Conservation (phyloP, 202 grass and related monocot species). For the Schoenoplectus triqueter region DNA sequence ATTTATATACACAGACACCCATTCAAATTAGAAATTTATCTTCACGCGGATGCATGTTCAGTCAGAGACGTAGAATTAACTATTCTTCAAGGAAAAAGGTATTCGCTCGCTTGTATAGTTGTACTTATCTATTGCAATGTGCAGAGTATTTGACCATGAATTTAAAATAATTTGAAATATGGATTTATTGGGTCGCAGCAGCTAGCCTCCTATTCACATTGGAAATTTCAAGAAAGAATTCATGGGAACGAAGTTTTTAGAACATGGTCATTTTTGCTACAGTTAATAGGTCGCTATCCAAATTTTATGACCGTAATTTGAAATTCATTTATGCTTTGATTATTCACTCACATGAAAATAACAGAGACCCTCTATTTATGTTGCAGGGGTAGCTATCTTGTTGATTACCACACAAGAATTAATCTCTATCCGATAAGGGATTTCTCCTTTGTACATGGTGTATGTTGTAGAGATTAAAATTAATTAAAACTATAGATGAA, state of each 20-base stretch:
- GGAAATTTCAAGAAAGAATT: conserved; percentile 13
- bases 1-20: background rate
- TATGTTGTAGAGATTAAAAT: background rate
- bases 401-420: background rate
- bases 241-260: background rate
- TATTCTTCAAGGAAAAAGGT: background rate
- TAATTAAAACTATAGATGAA: background rate
- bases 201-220: background rate
- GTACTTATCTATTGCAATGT: background rate
- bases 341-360: background rate
- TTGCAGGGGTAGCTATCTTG: background rate
- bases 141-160: conserved; percentile 14
- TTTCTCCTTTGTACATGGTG: background rate
- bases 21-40: background rate
- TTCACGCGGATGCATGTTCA: background rate
- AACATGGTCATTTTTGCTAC: background rate
- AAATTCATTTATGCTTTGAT: background rate
- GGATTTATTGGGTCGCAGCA: background rate
- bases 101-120: conserved; percentile 1
- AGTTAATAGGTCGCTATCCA: background rate
- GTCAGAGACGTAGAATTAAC: background rate
- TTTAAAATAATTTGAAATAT: conserved; percentile 18
- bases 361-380: background rate
- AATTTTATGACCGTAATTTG: background rate
- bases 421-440: background rate